Base-by-base conservation (phyloP, 2,329 filamentous ascomycete genomes). In the Talaromyces sp. region DNA sequence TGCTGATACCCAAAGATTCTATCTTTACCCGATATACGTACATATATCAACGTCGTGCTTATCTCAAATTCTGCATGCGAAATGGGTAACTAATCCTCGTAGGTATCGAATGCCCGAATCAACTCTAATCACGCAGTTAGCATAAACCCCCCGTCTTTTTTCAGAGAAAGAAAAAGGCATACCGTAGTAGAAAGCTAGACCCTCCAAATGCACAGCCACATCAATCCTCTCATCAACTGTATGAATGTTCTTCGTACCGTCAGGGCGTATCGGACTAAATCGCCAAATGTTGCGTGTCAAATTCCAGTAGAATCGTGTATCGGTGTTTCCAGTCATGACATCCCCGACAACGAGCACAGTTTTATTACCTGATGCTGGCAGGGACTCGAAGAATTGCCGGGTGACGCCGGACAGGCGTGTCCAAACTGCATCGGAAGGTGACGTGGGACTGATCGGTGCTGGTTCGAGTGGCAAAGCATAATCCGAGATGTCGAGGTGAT, bases 291-390 rank as follows among this genome's bases (percentile, higher is more conserved):
- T 81, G 66, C 78, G 76, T n/a, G 82, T 81, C 66, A 84, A 67
- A 45, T 77, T 72, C 83, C 82, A 85, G 68, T 84, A 85, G 67
- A 83, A 83, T 3, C 78, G 72, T 1, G 83, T 85, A 65, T 85
- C 83, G 0, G 83, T 84, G 60, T 85, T 85, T 0, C 82, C 83
- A 1, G 82, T 83, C 81, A 83, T 83, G 60, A 84, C 78, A 65
- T 78, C 77, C 0, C 79, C 79, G 10, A 76, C 75, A 0, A 80
- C 77, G 7, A 82, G 72, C 3, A 64, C 59, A 0, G 72, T 80
- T 62, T 75, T 75, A n/a, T 72, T 52, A 68, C 68, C 2, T 11
- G 45, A 50, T 2, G 27, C 14, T 52, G 62, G 62, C 9, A 72
- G 74, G 33, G 73, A 77, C 64, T 79, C 77, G 52, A 79, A 79